Evolutionary conservation across 2,329 filamentous ascomycete genomes (phyloP).

Genomic region (Zelopaecilomyces penicillatus): DNA sequence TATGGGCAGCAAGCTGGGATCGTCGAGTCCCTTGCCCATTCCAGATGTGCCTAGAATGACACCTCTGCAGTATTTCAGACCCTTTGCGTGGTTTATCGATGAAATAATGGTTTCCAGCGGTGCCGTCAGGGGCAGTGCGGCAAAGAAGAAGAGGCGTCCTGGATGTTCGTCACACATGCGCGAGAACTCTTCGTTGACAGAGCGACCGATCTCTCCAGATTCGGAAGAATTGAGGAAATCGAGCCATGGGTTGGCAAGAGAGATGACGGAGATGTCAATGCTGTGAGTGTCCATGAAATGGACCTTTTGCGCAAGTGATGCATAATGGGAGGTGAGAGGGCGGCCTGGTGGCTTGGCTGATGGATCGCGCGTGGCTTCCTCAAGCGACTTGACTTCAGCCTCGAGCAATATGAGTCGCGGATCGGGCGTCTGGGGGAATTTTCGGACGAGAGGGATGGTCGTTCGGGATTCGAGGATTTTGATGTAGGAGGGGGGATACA

Average conservation of each 20-base stretch:
- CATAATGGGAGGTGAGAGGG: conserved; percentile 77
- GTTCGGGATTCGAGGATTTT: conserved; percentile 49
- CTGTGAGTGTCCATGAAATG: conserved; percentile 79
- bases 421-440: conserved; percentile 47
- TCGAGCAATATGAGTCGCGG: conserved; percentile 60
- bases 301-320: conserved; percentile 69
- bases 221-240: conserved; percentile 63
- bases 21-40: conserved; percentile 72
- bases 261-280: conserved; percentile 78
- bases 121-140: conserved; percentile 68
- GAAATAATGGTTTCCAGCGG: conserved; percentile 50
- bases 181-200: conserved; percentile 73
- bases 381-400: conserved; percentile 36
- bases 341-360: conserved; percentile 59
- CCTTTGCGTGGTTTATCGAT: conserved; percentile 55
- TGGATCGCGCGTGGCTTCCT: conserved; percentile 45
- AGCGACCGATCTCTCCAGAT: conserved; percentile 53
- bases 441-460: conserved; percentile 62
- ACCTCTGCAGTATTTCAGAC: conserved; percentile 64
- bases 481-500: conserved; percentile 59
- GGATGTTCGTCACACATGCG: conserved; percentile 57
- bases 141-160: conserved; percentile 74
- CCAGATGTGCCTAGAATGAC: conserved; percentile 83
- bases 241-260: conserved; percentile 88
- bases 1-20: conserved; percentile 62